Conservation (phyloP, 257 asterid genomes). For the Jacaranda mimosifolia region DNA sequence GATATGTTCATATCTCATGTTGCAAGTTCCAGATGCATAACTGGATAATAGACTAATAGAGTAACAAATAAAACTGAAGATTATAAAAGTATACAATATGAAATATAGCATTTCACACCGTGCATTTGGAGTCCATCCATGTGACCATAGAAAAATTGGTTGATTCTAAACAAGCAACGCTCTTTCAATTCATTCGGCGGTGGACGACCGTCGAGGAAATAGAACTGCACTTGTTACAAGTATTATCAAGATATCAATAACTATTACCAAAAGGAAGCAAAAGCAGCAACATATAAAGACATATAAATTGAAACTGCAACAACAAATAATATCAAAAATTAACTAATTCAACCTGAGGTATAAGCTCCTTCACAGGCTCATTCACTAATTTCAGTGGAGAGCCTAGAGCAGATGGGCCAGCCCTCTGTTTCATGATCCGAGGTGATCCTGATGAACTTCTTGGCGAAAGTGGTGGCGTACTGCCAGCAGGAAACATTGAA, state of each 20-base stretch:
- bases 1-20: constrained; percentile 15
- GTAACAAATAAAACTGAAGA: constrained; percentile 29
- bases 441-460: constrained; percentile 98
- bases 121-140: constrained; percentile 88
- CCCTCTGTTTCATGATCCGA: constrained; percentile 83
- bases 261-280: constrained; percentile 15
- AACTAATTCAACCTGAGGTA: constrained; percentile 85
- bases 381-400: constrained; percentile 87
- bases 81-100: neutral
- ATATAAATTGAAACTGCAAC: constrained; percentile 7
- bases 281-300: constrained; percentile 8
- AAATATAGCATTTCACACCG: constrained; percentile 58
- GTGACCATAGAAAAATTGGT: constrained; percentile 97
- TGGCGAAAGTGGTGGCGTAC: constrained; percentile 99
- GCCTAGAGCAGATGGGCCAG: constrained; percentile 82
- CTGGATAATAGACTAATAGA: constrained; percentile 21
- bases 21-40: constrained; percentile 28
- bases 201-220: constrained; percentile 91
- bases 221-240: constrained; percentile 75
- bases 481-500: constrained; percentile 98
- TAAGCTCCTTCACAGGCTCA: constrained; percentile 88
- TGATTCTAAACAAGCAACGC: constrained; percentile 90
- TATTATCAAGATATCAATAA: constrained; percentile 31
- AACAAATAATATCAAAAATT: constrained; percentile 12
- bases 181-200: constrained; percentile 95